Base-by-base conservation (phyloP, 1,284 basidiomycete genomes). In the Cryptococcus wingfieldii region DNA sequence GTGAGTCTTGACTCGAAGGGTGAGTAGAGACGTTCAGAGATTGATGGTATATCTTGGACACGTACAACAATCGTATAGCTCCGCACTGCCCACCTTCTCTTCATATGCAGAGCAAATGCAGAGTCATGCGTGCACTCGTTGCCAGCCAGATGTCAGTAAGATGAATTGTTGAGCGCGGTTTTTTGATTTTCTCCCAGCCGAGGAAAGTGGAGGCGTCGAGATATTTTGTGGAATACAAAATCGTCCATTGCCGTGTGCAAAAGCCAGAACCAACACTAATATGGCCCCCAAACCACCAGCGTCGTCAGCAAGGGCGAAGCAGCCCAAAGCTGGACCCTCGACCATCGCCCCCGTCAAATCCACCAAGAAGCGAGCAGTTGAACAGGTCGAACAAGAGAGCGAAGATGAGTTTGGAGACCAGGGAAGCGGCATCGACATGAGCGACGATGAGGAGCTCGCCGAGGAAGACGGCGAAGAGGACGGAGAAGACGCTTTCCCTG, bases 381-480 rank as follows among this genome's bases (percentile, higher is more conserved):
- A 60, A 37, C 57, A 61, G 39, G 44, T 61, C 2, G 59, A 54
- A 31, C 61, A 63, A n/a, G 67, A 67, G 9, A 67, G 63, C 3
- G 64, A 66, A 42, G 63, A 61, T 28, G 64, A 63, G 8, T 62
- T 64, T 19, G 66, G 63, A 1, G 59, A 62, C 8, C 62, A 60
- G 13, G 71, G 75, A 2, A 73, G 71, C 25, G 78, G 77, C 8
- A 60, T 63, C 23, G 70, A 69, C 38, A 59, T 66, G 46, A 59
- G 62, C 38, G 67, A 70, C 27, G 64, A 63, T 27, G 71, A 65
- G 39, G 69, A 63, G 4, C 61, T 60, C 6, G 67, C 60, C 5
- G 68, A 60, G 4, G 69, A 65, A 18, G 69, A 64, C 4, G 65
- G 71, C 0, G 75, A 73, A 31, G 79, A 78, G 7, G 72, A 67